Evolutionary conservation across 164 flowering plant genomes (phyloP), one percentile per base, ranked within the genome.

Genomic region (Taxillus chinensis): DNA sequence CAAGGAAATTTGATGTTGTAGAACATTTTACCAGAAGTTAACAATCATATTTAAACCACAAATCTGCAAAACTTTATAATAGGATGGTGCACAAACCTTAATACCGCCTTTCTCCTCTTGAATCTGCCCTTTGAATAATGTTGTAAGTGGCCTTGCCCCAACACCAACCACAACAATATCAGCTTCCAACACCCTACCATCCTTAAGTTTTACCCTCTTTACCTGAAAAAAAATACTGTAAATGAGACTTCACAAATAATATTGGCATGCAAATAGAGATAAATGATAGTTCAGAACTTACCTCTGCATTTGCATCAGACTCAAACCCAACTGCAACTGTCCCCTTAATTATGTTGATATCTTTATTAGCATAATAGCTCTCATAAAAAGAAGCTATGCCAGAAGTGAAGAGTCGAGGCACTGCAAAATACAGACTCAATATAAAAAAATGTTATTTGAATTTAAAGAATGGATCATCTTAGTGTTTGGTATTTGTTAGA

Each of bases 121-220:
- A 74, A 91, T 75, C 74, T 91, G 98, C 17, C 96, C 96, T 71
- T 91, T 89, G 66, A 91, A 86, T 46, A 91, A 73, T 13, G 82
- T 61, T 62, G 77, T 85, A 4, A 89, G 87, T 5, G 98, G 99
- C 64, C 85, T 83, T 58, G 79, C 98, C 43, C 98, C 98, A 74
- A 95, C 95, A 42, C 98, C 98, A 61, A 95, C 98, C 61, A 95
- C 83, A 64, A 95, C 99, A 70, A 95, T 86, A 79, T 95, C 99
- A 66, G 98, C 98, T 61, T 89, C 96, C 60, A 95, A 69, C 27
- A 76, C 81, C 69, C 88, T 78, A 10, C 96, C 96, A 73, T 95
- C 96, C 83, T 89, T 91, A 54, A 91, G 83, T 61, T 87, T 78
- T 13, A 91, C 99, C 52, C 83, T 79, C 67, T 79, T 95, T 7